A percentile compares a stretch with the other conserved stretches of the same genome.
phyloP scores from a whole-genome alignment of 1,139 yeast species.

The Candida glucosophila region DNA sequence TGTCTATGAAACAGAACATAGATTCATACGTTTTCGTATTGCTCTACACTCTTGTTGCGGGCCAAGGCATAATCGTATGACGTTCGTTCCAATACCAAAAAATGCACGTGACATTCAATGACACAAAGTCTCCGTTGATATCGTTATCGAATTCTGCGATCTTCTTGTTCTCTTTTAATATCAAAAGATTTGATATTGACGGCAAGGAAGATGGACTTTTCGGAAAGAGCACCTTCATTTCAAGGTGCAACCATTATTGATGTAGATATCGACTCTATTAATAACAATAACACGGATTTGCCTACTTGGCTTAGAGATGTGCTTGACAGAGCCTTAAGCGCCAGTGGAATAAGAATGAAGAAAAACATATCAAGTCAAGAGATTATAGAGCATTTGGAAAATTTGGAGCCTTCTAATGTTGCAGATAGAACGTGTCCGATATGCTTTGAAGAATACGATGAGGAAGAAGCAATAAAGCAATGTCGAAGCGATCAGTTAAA shows the following conservation, averaged over 20 bases:
- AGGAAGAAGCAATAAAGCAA: conserved; percentile 6
- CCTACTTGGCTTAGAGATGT: conserved; percentile 35
- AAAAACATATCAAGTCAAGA: conserved; percentile 31
- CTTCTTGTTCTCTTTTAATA: too few relatives aligned
- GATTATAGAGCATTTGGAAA: conserved; percentile 27
- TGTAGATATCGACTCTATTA: conserved; percentile 44
- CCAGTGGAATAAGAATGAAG: conserved; percentile 18
- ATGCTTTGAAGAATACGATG: conserved; percentile 31
- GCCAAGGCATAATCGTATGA: too few relatives aligned
- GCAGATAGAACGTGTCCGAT: conserved; percentile 30
- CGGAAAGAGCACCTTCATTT: conserved; percentile 9
- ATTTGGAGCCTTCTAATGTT: conserved; percentile 14
- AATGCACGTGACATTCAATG: too few relatives aligned
- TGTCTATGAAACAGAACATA: too few relatives aligned
- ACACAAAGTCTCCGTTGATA: too few relatives aligned
- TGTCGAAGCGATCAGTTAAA: conserved; percentile 8
- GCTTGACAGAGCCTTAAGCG: conserved; percentile 25
- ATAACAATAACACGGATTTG: conserved; percentile 35
- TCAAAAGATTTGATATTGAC: too few relatives aligned
- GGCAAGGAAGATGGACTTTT: conserved; percentile 12
- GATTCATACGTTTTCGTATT: too few relatives aligned
- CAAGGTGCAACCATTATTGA: conserved; percentile 18
- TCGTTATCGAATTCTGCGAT: too few relatives aligned
- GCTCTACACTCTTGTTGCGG: too few relatives aligned
- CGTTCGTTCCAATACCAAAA: too few relatives aligned